A percentile compares a stretch with the other conserved stretches of the same genome.
These are phyloP conservation scores for Silene latifolia DNA, from an alignment of 148 eudicot genomes.

Conservation along the genomic window DNA sequence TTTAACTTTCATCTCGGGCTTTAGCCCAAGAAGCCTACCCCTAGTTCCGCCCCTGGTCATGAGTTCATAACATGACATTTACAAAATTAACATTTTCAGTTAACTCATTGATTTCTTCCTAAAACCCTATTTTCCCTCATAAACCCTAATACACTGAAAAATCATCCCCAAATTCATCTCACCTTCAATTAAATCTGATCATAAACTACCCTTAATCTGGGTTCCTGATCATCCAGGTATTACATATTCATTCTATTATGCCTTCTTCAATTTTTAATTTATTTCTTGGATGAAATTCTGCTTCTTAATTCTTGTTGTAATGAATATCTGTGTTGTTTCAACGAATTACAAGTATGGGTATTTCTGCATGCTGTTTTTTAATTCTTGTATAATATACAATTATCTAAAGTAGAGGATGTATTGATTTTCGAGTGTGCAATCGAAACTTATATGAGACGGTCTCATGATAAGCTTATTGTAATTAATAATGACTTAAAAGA, in stretches of 20 bases:
- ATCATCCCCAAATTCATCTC: not conserved
- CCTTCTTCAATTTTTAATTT: not conserved
- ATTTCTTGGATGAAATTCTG: not conserved
- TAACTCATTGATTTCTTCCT: not conserved
- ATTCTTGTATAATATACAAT: not conserved
- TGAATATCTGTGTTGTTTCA: not conserved
- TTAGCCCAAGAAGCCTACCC: no score
- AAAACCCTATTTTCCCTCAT: not conserved
- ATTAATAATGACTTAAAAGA: no score
- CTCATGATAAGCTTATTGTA: not conserved
- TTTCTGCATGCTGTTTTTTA: not conserved
- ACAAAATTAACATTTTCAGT: no score
- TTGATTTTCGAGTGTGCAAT: not conserved
- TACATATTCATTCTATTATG: not conserved
- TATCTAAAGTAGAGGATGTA: not conserved
- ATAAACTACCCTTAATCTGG: not conserved
- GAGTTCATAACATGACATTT: no score
- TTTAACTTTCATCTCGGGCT: no score
- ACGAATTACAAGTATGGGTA: not conserved
- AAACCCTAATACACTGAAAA: not conserved
- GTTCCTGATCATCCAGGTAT: not conserved
- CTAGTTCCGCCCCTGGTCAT: no score
- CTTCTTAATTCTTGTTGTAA: not conserved
- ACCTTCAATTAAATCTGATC: not conserved
- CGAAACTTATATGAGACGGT: not conserved